These are phyloP conservation scores for Arctium minus DNA, from an alignment of 129 eudicot genomes.

Conservation along the genomic window DNA sequence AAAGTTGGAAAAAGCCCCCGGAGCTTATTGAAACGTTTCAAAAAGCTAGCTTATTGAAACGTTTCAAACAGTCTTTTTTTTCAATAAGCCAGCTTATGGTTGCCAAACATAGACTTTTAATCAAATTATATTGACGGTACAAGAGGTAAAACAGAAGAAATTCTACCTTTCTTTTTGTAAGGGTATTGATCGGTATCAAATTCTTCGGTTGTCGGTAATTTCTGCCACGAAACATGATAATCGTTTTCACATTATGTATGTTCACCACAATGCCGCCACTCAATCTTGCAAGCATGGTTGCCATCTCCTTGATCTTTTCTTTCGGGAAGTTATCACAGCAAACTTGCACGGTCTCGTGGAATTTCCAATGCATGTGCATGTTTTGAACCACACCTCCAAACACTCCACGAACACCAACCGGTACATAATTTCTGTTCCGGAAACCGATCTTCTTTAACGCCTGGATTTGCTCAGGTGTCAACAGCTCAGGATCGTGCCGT, in stretches of 20 bases:
- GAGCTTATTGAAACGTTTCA: neutral
- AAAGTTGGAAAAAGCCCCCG: neutral
- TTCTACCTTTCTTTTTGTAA: conserved; percentile 86
- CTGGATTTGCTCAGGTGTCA: conserved; percentile 88
- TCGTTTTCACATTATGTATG: conserved; percentile 86
- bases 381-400: conserved; percentile 99
- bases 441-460: conserved; percentile 91
- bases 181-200: conserved; percentile 92
- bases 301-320: conserved; percentile 98
- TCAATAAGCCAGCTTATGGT: neutral
- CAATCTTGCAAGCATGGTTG: conserved; percentile 84
- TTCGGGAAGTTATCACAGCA: conserved; percentile 97
- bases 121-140: neutral
- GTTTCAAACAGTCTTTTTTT: neutral
- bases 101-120: neutral
- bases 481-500: conserved; percentile 89
- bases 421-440: conserved; percentile 79
- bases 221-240: conserved; percentile 99
- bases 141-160: neutral
- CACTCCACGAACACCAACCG: conserved; percentile 99
- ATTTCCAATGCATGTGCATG: conserved; percentile 99
- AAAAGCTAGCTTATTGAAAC: neutral
- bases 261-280: conserved; percentile 96
- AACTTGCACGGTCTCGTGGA: conserved; percentile 97
- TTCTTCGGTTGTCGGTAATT: conserved; percentile 95